Evolutionary conservation across 768 basidiomycete genomes (phyloP).

Genomic region (Suillus subluteus): DNA sequence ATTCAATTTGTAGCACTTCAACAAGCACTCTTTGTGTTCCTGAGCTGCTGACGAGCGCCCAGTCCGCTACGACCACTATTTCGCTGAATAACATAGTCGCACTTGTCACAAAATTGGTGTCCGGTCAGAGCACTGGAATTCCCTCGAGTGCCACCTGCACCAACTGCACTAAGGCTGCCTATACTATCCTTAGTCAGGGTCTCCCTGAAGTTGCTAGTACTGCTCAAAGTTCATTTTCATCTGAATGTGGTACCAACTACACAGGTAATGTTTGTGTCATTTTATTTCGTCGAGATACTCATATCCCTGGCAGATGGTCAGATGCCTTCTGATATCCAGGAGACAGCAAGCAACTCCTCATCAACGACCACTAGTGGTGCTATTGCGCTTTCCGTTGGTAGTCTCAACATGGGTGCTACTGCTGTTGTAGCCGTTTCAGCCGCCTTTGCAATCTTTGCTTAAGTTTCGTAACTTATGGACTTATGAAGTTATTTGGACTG

Average conservation of each 20-base stretch:
- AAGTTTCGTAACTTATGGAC: slow-evolving; percentile 10
- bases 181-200: slow-evolving; percentile 43
- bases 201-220: slow-evolving; percentile 39
- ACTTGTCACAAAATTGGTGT: slow-evolving; percentile 13
- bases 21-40: slow-evolving; percentile 56
- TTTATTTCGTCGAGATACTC: neutral
- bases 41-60: slow-evolving; percentile 55
- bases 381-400: slow-evolving; percentile 23
- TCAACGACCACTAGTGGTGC: slow-evolving; percentile 23
- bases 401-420: slow-evolving; percentile 29
- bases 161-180: slow-evolving; percentile 55
- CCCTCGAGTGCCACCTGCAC: slow-evolving; percentile 52
- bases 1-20: slow-evolving; percentile 31
- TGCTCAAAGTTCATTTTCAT: slow-evolving; percentile 32
- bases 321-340: slow-evolving; percentile 30
- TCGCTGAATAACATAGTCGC: slow-evolving; percentile 23
- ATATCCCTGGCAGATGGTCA: slow-evolving; percentile 31
- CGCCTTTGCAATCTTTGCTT: slow-evolving; percentile 39
- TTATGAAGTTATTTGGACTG: neutral
- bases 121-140: slow-evolving; percentile 19
- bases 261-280: slow-evolving; percentile 42
- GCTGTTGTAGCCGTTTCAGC: slow-evolving; percentile 38
- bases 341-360: slow-evolving; percentile 27
- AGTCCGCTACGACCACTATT: slow-evolving; percentile 36
- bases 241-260: slow-evolving; percentile 54